Evolutionary conservation across 306 rosid species (phyloP).

Genomic region (Geum urbanum): DNA sequence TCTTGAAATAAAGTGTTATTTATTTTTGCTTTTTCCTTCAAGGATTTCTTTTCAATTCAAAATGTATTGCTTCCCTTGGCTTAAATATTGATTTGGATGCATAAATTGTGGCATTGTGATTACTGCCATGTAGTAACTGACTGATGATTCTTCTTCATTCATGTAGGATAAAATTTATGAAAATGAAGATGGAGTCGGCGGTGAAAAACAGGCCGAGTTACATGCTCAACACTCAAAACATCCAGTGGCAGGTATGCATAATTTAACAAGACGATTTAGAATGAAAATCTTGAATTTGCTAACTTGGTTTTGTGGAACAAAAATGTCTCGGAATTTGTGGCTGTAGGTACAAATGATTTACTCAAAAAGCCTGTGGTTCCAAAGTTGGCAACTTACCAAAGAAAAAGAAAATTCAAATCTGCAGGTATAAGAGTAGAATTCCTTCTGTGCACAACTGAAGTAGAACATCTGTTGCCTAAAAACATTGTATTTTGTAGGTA

Average conservation of each 20-base stretch:
- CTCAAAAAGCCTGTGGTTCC: background rate
- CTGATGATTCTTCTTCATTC: background rate
- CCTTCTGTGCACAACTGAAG: background rate
- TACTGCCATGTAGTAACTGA: background rate
- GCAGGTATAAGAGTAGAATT: background rate
- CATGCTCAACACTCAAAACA: background rate
- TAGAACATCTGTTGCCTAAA: slow-evolving; percentile 1
- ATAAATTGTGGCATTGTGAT: background rate
- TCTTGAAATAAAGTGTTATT: too few species aligned
- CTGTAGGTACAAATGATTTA: background rate
- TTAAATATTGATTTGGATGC: background rate
- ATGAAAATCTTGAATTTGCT: background rate
- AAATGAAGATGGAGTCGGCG: background rate
- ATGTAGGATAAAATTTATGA: background rate
- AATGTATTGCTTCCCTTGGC: background rate
- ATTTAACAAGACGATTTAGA: background rate
- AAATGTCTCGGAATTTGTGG: background rate
- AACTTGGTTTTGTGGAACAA: background rate
- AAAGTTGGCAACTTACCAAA: slow-evolving; percentile 5
- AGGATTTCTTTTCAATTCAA: background rate
- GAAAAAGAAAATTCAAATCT: background rate
- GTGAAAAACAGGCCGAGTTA: background rate
- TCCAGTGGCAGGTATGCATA: slow-evolving; percentile 11
- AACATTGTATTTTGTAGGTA: slow-evolving; percentile 7
- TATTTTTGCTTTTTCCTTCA: too few species aligned